phyloP scores from a whole-genome alignment of 345 rosid species.

The Heritiera fomes region DNA sequence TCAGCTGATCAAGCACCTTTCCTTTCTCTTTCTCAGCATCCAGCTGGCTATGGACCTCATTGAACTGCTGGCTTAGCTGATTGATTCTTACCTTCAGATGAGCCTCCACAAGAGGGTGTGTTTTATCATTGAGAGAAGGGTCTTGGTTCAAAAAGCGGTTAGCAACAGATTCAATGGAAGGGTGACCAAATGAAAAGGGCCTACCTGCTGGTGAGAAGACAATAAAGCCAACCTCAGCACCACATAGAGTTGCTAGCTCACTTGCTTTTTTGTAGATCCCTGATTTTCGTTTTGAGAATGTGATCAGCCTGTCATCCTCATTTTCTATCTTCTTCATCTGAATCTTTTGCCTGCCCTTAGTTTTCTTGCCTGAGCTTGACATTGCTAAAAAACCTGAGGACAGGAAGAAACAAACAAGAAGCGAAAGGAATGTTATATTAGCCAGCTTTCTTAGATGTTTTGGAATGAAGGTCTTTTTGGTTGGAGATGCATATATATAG shows the following conservation, averaged over 20 bases:
- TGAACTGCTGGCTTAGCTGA: conserved; percentile 19
- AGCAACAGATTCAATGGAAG: conserved; percentile 30
- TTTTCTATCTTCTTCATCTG: conserved; percentile 31
- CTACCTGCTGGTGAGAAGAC: conserved; percentile 41
- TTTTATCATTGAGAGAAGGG: background rate
- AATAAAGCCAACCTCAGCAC: conserved; percentile 29
- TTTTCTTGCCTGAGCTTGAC: conserved; percentile 11
- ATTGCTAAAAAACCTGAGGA: background rate
- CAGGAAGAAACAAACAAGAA: background rate
- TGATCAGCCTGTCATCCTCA: conserved; percentile 29
- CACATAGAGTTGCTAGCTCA: conserved; percentile 37
- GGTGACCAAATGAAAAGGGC: conserved; percentile 40
- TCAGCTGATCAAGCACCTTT: conserved; percentile 9
- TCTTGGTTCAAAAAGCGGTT: conserved; percentile 22
- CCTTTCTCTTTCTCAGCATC: conserved; percentile 25
- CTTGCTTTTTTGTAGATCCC: conserved; percentile 48
- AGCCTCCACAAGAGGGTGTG: conserved; percentile 36
- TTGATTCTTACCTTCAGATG: conserved; percentile 25
- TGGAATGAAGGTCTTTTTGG: background rate
- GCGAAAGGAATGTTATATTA: background rate
- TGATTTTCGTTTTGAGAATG: conserved; percentile 45
- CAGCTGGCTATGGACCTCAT: conserved; percentile 12
- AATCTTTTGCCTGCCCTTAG: conserved; percentile 40
- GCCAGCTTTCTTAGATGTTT: background rate
- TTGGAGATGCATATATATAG: conserved; percentile 16